Evolutionary conservation across 2,329 filamentous ascomycete species (phyloP), one percentile per base, ranked within the genome.

Genomic region (Fusarium sp.): DNA sequence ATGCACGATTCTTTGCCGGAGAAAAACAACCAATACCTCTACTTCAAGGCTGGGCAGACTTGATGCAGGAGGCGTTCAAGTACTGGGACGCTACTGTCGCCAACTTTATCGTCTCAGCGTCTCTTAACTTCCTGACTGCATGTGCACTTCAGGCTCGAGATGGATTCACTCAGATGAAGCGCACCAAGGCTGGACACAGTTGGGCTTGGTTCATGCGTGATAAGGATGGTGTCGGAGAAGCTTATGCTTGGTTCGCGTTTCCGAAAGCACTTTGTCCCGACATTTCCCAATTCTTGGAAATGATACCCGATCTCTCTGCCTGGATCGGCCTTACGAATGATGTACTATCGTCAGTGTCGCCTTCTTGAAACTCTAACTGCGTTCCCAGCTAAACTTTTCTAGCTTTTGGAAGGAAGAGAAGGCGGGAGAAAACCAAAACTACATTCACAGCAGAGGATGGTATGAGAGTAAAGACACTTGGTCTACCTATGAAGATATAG

Each of bases 131-230:
- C 9, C 19, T 68, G 1, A 67, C 63, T 9, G 54, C 54, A 3
- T 53, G 53, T 3, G 54, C 55, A 1, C 65, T 68, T 0, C 62
- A 68, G 4, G 62, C 50, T 1, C 45, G 54, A 7, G 54, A 58
- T 1, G 62, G 55, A 2, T 67, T 67, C 11, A 7, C 25, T 18
- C 16, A 13, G 0, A 56, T 63, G 2, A 25, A 67, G 14, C 50
- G 62, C 1, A 67, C 58, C 1, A 58, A 43, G 4, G 34, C 39
- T 6, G 65, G 65, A 0, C 34, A 42, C 2, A 67, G 45, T 6
- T 68, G 58, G 62, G 62, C 62, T 1, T 68, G 62, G 65, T 63
- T 67, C 6, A 50, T 68, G 3, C 65, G 65, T 13, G 65, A 67
- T 1, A 68, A 67, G 3, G 54, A 68, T 14, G 62, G 65, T 0